These are phyloP conservation scores for Eucalyptus curtisii DNA, from an alignment of 345 rosid genomes.

Conservation along the genomic window DNA sequence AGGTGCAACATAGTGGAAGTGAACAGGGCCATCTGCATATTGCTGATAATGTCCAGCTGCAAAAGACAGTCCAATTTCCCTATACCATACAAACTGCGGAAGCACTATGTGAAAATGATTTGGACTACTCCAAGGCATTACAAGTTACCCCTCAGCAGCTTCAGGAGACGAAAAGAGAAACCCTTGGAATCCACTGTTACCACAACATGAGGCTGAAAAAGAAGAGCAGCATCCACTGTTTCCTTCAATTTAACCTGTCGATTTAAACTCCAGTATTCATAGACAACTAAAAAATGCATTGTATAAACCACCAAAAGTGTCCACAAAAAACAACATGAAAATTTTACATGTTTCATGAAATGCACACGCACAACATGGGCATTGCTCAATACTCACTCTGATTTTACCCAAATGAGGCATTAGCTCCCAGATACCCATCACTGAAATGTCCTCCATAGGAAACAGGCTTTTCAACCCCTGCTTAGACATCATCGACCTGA, in stretches of 20 bases:
- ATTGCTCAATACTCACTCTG: constrained; percentile 38
- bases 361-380: not conserved
- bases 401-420: constrained; percentile 68
- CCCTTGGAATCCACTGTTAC: constrained; percentile 94
- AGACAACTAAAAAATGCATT: not conserved
- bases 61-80: constrained; percentile 38
- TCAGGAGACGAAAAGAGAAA: constrained; percentile 76
- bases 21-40: constrained; percentile 23
- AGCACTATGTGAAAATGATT: not conserved
- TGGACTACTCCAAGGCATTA: not conserved
- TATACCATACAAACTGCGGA: constrained; percentile 15
- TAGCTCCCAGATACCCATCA: constrained; percentile 91
- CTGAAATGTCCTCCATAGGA: constrained; percentile 84
- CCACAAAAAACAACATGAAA: not conserved
- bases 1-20: constrained; percentile 88
- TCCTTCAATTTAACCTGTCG: constrained; percentile 56
- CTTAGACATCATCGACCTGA: constrained; percentile 65
- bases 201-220: constrained; percentile 74
- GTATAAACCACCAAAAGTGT: not conserved
- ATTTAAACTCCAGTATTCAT: not conserved
- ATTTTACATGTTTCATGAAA: not conserved
- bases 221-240: constrained; percentile 54
- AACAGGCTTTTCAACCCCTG: constrained; percentile 63
- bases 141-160: constrained; percentile 54
- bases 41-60: constrained; percentile 60